phyloP scores from a whole-genome alignment of 352 stramenopile genomes.

The Peronospora farinosa region DNA sequence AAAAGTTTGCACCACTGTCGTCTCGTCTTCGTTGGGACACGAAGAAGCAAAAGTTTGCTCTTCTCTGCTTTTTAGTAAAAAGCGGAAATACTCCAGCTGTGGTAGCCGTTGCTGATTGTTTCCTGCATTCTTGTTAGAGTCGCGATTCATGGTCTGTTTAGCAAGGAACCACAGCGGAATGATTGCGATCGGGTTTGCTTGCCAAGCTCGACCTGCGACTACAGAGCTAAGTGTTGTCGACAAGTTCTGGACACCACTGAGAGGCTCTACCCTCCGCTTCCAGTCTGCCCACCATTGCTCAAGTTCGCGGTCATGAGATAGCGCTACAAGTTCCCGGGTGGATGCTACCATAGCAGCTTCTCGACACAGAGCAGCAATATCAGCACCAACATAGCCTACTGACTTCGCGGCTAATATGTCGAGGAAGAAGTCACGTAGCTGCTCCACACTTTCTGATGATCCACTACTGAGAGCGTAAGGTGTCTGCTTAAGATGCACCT shows the following conservation, averaged over 20 bases:
- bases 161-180: slow-evolving; percentile 69
- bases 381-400: slow-evolving; percentile 75
- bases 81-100: slow-evolving; percentile 38
- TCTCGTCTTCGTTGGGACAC: neutral
- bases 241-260: slow-evolving; percentile 18
- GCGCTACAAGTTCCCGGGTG: slow-evolving; percentile 50
- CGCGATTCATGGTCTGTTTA: slow-evolving; percentile 21
- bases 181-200: slow-evolving; percentile 48
- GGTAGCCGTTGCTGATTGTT: slow-evolving; percentile 1
- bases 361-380: slow-evolving; percentile 72
- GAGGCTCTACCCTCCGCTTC: slow-evolving; percentile 36
- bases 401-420: slow-evolving; percentile 37
- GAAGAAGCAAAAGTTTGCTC: neutral
- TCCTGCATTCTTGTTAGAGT: neutral
- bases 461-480: slow-evolving; percentile 29
- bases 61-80: slow-evolving; percentile 26
- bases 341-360: slow-evolving; percentile 66
- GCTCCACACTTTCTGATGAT: slow-evolving; percentile 6
- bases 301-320: slow-evolving; percentile 44
- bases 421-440: slow-evolving; percentile 30
- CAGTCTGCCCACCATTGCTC: slow-evolving; percentile 56
- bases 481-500: slow-evolving; percentile 42
- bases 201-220: slow-evolving; percentile 51
- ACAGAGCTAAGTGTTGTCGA: slow-evolving; percentile 36
- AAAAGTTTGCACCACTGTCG: slow-evolving; percentile 23